phyloP scores from a whole-genome alignment of 495 filamentous ascomycete genomes.

The Penicillium subrubescens region DNA sequence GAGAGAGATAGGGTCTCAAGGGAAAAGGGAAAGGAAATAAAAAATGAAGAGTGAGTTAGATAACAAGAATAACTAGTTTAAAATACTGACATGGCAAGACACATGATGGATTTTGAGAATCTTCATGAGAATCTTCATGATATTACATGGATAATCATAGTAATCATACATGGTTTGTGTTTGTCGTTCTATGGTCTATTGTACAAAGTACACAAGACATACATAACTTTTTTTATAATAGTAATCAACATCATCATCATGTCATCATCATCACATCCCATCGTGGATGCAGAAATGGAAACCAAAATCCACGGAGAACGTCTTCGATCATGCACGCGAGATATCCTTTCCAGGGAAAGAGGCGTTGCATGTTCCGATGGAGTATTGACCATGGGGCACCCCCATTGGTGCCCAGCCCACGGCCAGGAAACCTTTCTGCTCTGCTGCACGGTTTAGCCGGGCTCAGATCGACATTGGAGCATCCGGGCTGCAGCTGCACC shows the following conservation, averaged over 20 bases:
- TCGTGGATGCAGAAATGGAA: neutral
- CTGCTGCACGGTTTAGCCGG: conserved; percentile 15
- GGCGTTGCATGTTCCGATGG: conserved; percentile 14
- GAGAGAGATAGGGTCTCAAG: conserved; percentile 1
- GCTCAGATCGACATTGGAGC: conserved; percentile 10
- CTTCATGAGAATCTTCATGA: neutral
- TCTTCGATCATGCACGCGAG: conserved; percentile 28
- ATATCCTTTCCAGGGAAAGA: conserved; percentile 3
- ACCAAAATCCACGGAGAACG: conserved; percentile 15
- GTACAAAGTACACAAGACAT: neutral
- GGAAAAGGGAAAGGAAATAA: neutral
- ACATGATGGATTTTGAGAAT: neutral
- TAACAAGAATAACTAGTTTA: neutral
- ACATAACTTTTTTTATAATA: neutral
- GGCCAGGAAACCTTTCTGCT: conserved; percentile 13
- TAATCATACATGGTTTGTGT: neutral
- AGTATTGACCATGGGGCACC: conserved; percentile 6
- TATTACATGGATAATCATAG: neutral
- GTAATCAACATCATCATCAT: neutral
- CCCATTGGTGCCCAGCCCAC: conserved; percentile 30
- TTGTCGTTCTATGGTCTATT: neutral
- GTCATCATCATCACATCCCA: neutral
- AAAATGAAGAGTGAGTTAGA: neutral
- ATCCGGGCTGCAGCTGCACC: conserved; percentile 4
- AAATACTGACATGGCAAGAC: neutral